A percentile compares a stretch with the other conserved stretches of the same genome.
Conservation (phyloP, 192 early-diverging fungal species). For the Allomyces macrogynus region DNA sequence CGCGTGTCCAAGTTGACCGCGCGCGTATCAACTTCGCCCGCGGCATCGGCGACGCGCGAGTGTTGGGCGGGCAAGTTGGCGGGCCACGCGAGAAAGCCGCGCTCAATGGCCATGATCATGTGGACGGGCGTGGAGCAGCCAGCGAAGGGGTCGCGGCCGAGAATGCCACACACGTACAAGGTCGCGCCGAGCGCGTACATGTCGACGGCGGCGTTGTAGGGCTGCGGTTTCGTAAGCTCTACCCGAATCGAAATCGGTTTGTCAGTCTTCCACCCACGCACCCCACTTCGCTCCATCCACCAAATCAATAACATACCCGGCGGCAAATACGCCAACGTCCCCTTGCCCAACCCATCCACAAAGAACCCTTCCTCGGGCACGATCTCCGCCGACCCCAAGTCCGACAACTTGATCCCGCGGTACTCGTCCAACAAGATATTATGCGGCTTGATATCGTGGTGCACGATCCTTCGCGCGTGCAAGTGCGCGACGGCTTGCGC, state of each 20-base stretch:
- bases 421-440: neutral
- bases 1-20: neutral
- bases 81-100: neutral
- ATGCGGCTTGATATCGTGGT: slow-evolving; percentile 1
- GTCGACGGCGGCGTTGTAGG: neutral
- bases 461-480: neutral
- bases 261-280: no score
- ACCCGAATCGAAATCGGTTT: neutral
- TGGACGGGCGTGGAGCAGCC: neutral
- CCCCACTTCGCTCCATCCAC: no score
- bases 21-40: neutral
- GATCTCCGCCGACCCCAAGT: neutral
- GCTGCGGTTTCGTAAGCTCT: neutral
- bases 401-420: neutral
- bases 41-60: neutral
- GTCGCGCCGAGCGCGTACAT: neutral
- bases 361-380: neutral
- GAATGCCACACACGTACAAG: neutral
- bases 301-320: neutral
- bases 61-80: neutral
- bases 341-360: neutral
- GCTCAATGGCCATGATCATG: neutral
- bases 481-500: neutral
- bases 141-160: neutral
- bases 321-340: neutral